phyloP scores from a whole-genome alignment of 2,329 filamentous ascomycete species.

The Sporothrix globosa region DNA sequence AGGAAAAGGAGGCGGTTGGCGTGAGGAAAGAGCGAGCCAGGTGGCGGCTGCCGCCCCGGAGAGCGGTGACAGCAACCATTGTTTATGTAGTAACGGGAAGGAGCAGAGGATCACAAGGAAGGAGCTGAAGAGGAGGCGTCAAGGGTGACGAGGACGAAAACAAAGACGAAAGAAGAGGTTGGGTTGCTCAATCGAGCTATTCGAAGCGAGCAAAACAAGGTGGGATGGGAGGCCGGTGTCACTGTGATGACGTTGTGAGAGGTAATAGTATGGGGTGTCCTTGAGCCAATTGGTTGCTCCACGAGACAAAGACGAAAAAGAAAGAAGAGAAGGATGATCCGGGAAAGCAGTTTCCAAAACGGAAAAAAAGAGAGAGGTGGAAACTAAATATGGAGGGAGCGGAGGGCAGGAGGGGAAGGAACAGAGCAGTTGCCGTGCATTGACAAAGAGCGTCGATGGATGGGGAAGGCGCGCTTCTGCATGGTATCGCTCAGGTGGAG shows the following conservation, averaged over 20 bases:
- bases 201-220: conserved; percentile 31
- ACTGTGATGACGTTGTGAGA: conserved; percentile 5
- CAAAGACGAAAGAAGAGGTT: neutral
- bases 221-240: neutral
- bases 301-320: neutral
- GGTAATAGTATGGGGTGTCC: neutral
- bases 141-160: conserved; percentile 2
- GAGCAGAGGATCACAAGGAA: conserved; percentile 4
- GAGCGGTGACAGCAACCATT: conserved; percentile 33
- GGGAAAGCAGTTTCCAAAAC: neutral
- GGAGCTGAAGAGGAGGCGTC: neutral
- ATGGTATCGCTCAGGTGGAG: conserved; percentile 20
- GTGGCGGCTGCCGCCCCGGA: conserved; percentile 31
- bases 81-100: conserved; percentile 30
- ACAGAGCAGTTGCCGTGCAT: neutral
- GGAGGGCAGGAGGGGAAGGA: conserved; percentile 10
- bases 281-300: conserved; percentile 17
- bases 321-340: conserved; percentile 22
- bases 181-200: conserved; percentile 30
- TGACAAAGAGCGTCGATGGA: conserved; percentile 25
- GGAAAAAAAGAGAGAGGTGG: conserved; percentile 12
- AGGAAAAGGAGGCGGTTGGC: neutral
- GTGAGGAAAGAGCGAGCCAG: conserved; percentile 30
- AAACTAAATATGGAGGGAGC: conserved; percentile 25
- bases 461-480: conserved; percentile 18